phyloP scores from a whole-genome alignment of 1,284 basidiomycete species.

The Exobasidium rhododendri region DNA sequence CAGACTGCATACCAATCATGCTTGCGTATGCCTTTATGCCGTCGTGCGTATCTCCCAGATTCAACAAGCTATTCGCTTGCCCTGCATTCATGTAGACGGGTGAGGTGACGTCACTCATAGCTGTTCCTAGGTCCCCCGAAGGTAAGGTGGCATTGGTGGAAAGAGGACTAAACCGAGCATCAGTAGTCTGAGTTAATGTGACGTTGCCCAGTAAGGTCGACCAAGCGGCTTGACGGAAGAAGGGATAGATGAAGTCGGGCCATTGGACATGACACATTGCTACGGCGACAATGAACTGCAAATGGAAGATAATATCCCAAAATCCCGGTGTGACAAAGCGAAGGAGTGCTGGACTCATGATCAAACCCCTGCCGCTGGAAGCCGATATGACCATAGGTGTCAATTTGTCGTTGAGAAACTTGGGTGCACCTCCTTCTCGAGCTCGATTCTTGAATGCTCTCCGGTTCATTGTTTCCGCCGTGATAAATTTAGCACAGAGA shows the following conservation, averaged over 20 bases:
- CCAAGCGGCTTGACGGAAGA: constrained; percentile 47
- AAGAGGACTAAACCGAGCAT: constrained; percentile 23
- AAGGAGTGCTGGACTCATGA: constrained; percentile 77
- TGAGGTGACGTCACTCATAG: constrained; percentile 68
- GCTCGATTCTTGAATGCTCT: constrained; percentile 41
- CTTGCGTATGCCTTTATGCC: constrained; percentile 78
- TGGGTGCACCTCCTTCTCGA: constrained; percentile 41
- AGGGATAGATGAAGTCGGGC: constrained; percentile 79
- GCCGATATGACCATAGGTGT: constrained; percentile 65
- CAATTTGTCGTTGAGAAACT: constrained; percentile 38
- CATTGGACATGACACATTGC: constrained; percentile 90
- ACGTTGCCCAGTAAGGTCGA: constrained; percentile 54
- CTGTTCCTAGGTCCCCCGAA: constrained; percentile 52
- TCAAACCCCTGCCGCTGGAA: constrained; percentile 83
- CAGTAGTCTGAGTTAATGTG: constrained; percentile 27
- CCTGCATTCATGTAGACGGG: constrained; percentile 72
- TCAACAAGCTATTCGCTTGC: constrained; percentile 70
- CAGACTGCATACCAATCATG: constrained; percentile 72
- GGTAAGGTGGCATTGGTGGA: constrained; percentile 31
- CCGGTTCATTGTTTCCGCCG: constrained; percentile 28
- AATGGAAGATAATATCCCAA: constrained; percentile 86
- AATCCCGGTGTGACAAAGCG: constrained; percentile 89
- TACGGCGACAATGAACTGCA: constrained; percentile 71
- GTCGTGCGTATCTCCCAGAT: constrained; percentile 51
- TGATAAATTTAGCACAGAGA: constrained; percentile 66